Percentiles rank a stretch among this genome's conserved stretches.
Evolutionary conservation across 495 filamentous ascomycete genomes (phyloP).

Genomic region (Oidiodendron maius): DNA sequence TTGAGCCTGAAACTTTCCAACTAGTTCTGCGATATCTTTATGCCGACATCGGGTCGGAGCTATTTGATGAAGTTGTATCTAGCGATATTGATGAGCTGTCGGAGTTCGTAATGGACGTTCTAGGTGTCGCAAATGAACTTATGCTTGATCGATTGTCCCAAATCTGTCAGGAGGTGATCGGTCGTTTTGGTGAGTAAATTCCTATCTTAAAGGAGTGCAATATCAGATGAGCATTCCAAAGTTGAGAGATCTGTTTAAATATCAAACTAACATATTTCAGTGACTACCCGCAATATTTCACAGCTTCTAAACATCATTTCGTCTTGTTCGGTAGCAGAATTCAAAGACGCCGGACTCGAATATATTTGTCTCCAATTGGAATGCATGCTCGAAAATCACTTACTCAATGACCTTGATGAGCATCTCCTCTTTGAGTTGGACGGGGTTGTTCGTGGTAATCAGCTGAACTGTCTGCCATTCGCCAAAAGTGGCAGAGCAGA

Average conservation of each 20-base stretch:
- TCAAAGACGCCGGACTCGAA: constrained; percentile 83
- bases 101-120: constrained; percentile 85
- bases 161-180: constrained; percentile 81
- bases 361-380: constrained; percentile 91
- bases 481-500: constrained; percentile 70
- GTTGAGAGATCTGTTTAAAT: no score
- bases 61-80: constrained; percentile 73
- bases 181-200: constrained; percentile 60
- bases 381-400: constrained; percentile 79
- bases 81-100: constrained; percentile 74
- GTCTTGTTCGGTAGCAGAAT: constrained; percentile 72
- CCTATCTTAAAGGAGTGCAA: no score
- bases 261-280: constrained; percentile 29
- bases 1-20: constrained; percentile 62
- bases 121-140: constrained; percentile 84
- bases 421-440: constrained; percentile 75
- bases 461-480: constrained; percentile 66
- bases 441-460: constrained; percentile 71
- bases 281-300: constrained; percentile 81
- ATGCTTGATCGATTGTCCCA: constrained; percentile 91
- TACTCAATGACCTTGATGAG: constrained; percentile 82
- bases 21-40: constrained; percentile 82
- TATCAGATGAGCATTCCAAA: no score
- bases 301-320: constrained; percentile 76
- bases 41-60: constrained; percentile 68